These are phyloP conservation scores for Schrenkiella parvula DNA, from an alignment of 345 rosid species.

Conservation along the genomic window DNA sequence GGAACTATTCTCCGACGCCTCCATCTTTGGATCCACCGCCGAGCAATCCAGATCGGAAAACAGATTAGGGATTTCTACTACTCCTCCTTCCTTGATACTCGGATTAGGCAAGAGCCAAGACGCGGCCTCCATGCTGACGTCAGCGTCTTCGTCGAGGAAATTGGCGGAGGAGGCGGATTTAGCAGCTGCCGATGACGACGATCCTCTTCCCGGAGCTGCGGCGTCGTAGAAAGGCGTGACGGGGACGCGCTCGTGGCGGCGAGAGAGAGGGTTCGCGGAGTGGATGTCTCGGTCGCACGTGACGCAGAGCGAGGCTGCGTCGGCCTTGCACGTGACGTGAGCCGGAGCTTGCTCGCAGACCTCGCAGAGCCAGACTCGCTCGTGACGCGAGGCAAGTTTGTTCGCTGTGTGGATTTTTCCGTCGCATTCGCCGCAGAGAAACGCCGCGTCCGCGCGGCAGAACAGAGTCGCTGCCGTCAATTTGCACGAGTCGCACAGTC, in stretches of 20 bases:
- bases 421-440: conserved; percentile 80
- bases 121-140: conserved; percentile 62
- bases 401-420: conserved; percentile 75
- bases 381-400: conserved; percentile 93
- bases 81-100: conserved; percentile 21
- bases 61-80: conserved; percentile 45
- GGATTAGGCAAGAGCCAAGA: conserved; percentile 79
- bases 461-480: conserved; percentile 68
- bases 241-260: conserved; percentile 80
- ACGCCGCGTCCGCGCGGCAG: conserved; percentile 89
- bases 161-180: conserved; percentile 35
- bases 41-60: conserved; percentile 64
- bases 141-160: conserved; percentile 44
- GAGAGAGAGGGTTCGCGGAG: conserved; percentile 83
- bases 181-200: too few relatives aligned
- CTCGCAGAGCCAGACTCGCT: conserved; percentile 79
- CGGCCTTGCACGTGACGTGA: conserved; percentile 90
- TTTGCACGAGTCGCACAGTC: conserved; percentile 82
- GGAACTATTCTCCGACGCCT: conserved; percentile 57
- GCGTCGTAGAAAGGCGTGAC: conserved; percentile 58
- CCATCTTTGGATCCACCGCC: conserved; percentile 52
- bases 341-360: conserved; percentile 97
- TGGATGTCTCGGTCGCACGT: conserved; percentile 92
- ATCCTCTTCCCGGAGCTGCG: conserved; percentile 21
- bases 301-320: conserved; percentile 86